Conservation (phyloP, 2,329 filamentous ascomycete species). For the Colletotrichum cuscutae region DNA sequence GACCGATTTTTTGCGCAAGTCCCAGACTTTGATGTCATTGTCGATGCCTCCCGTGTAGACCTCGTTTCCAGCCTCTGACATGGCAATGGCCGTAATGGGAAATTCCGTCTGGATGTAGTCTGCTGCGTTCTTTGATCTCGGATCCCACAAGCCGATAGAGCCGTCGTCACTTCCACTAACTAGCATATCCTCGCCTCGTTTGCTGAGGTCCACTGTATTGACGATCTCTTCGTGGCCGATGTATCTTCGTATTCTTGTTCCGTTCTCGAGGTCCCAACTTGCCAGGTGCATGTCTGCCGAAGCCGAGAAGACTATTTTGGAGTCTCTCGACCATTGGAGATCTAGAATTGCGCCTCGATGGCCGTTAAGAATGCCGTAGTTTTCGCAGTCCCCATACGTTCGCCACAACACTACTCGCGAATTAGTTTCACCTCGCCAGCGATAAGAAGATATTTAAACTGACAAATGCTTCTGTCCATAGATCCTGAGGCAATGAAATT, state of each 20-base stretch:
- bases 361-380: constrained; percentile 88
- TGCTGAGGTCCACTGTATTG: constrained; percentile 89
- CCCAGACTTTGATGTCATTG: constrained; percentile 98
- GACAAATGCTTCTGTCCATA: constrained; percentile 92
- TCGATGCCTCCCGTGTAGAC: constrained; percentile 95
- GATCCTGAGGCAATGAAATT: constrained; percentile 92
- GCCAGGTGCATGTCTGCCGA: constrained; percentile 94
- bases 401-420: constrained; percentile 82
- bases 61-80: constrained; percentile 96
- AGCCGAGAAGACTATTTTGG: constrained; percentile 87
- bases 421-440: too few relatives aligned
- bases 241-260: constrained; percentile 91
- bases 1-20: constrained; percentile 89
- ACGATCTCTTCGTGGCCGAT: constrained; percentile 96
- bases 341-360: constrained; percentile 93
- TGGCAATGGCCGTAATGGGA: constrained; percentile 88
- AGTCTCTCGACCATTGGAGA: constrained; percentile 96
- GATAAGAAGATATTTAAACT: constrained; percentile 33
- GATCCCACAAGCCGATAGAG: constrained; percentile 95
- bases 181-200: constrained; percentile 88
- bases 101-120: constrained; percentile 93
- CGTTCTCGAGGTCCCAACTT: constrained; percentile 94
- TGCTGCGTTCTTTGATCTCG: constrained; percentile 86
- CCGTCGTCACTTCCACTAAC: constrained; percentile 95
- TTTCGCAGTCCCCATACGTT: constrained; percentile 92